Evolutionary conservation across 345 rosid species (phyloP).

Genomic region (Boechera retrofracta): DNA sequence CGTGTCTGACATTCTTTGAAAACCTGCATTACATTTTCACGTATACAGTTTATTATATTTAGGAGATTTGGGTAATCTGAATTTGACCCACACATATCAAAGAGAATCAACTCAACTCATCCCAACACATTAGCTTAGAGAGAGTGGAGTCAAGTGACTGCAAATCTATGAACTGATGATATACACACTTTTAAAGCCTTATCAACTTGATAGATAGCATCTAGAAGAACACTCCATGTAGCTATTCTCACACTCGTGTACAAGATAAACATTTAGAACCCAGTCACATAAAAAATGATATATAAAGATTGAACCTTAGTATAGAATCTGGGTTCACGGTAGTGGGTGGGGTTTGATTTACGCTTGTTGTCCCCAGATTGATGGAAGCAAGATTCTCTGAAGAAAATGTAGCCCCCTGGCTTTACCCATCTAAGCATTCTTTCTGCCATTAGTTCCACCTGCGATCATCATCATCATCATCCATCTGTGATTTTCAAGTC

Average conservation of each 20-base stretch:
- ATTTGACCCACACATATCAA: background rate
- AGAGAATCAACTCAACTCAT: background rate
- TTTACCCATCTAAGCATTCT: slow-evolving; percentile 88
- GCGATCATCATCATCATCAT: slow-evolving; percentile 25
- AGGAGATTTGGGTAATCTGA: background rate
- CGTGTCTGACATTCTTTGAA: slow-evolving; percentile 66
- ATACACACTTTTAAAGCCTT: slow-evolving; percentile 1
- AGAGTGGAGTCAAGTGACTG: background rate
- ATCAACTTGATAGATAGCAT: background rate
- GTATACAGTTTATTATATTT: background rate
- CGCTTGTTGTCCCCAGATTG: slow-evolving; percentile 91
- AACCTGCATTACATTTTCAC: slow-evolving; percentile 53
- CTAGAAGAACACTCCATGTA: slow-evolving; percentile 9
- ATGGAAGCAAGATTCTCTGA: slow-evolving; percentile 95
- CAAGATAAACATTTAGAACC: slow-evolving; percentile 8
- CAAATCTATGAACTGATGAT: background rate
- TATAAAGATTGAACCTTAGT: slow-evolving; percentile 61
- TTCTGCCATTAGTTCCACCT: slow-evolving; percentile 78
- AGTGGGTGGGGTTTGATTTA: slow-evolving; percentile 81
- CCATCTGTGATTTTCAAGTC: background rate
- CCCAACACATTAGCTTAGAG: slow-evolving; percentile 9
- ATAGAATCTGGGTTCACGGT: slow-evolving; percentile 96
- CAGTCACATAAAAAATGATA: background rate
- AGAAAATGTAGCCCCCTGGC: slow-evolving; percentile 85
- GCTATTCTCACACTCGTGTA: background rate